Evolutionary conservation across 805 yeast genomes (phyloP), one percentile per base, ranked within the genome.

Genomic region (Candida sanyiensis): DNA sequence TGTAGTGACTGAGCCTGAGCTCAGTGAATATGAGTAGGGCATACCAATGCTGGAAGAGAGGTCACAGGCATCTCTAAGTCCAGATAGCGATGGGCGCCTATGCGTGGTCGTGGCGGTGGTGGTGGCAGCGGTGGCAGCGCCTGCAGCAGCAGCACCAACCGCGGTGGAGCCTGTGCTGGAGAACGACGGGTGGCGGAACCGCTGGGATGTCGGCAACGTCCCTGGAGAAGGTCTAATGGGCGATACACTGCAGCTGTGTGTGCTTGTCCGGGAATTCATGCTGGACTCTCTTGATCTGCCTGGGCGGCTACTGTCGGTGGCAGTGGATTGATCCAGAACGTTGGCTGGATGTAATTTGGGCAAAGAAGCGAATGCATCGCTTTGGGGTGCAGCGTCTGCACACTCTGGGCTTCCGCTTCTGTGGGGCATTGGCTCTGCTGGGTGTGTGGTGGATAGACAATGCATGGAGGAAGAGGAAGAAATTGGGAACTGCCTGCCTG

Each of bases 61-160:
- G n/a, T 51, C 56, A 1, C 33, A 9, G 2, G 28, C 15, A 33
- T 45, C 55, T 20, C 42, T 44, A 16, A 49, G 27, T 6, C 45
- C 42, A 2, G 48, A 43, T 3, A 46, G 5, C 3, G 57, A 53
- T 1, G 45, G 28, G 10, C 55, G 47, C 37, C 55, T 45, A 27
- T 42, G 43, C 5, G 45, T 21, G 20, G 11, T n/a, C n/a, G n/a
- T n/a, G n/a, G n/a, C n/a, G n/a, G n/a, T n/a, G n/a, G n/a, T n/a
- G n/a, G n/a, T n/a, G n/a, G n/a, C n/a, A n/a, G n/a, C n/a, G 22
- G 9, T 23, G 28, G 18, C 12, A 13, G 12, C 23, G 24, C 12
- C 24, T 9, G 24, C 10, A 19, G 15, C 19, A 19, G 28, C 26
- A 11, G 9, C 13, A n/a, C n/a, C 18, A 20, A 15, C 8, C 27